phyloP scores from a whole-genome alignment of 371 early-diverging fungal genomes.

The Gilbertella persicaria region DNA sequence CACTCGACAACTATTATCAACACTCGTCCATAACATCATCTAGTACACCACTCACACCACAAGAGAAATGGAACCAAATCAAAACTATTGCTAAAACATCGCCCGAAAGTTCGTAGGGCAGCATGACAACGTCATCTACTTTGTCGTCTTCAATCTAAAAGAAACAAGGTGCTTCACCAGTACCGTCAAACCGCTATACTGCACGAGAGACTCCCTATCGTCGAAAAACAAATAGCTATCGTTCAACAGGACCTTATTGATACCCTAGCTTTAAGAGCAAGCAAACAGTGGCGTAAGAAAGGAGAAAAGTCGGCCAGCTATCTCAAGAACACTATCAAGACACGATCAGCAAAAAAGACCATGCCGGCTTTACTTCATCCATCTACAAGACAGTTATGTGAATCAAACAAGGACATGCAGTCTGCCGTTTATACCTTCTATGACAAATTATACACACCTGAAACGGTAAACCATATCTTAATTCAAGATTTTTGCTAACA shows the following conservation, averaged over 20 bases:
- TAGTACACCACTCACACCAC: neutral
- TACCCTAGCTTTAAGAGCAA: neutral
- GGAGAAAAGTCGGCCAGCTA: slow-evolving; percentile 15
- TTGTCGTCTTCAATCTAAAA: neutral
- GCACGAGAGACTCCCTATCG: neutral
- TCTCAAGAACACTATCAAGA: neutral
- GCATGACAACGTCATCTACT: neutral
- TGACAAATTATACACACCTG: neutral
- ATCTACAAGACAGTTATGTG: neutral
- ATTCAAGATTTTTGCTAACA: neutral
- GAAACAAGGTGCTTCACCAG: slow-evolving; percentile 4
- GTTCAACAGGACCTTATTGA: slow-evolving; percentile 5
- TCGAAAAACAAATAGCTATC: slow-evolving; percentile 1
- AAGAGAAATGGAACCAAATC: neutral
- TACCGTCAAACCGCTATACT: slow-evolving; percentile 1
- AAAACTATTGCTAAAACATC: neutral
- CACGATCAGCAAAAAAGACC: neutral
- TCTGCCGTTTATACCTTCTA: neutral
- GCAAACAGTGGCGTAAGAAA: slow-evolving; percentile 6
- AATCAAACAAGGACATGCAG: neutral
- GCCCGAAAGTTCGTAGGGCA: neutral
- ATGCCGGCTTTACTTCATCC: slow-evolving; percentile 4
- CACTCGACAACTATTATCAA: neutral
- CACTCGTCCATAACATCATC: neutral
- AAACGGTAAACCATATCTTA: neutral